Evolutionary conservation across 495 filamentous ascomycete species (phyloP).

Genomic region (Cladorrhinum samala): DNA sequence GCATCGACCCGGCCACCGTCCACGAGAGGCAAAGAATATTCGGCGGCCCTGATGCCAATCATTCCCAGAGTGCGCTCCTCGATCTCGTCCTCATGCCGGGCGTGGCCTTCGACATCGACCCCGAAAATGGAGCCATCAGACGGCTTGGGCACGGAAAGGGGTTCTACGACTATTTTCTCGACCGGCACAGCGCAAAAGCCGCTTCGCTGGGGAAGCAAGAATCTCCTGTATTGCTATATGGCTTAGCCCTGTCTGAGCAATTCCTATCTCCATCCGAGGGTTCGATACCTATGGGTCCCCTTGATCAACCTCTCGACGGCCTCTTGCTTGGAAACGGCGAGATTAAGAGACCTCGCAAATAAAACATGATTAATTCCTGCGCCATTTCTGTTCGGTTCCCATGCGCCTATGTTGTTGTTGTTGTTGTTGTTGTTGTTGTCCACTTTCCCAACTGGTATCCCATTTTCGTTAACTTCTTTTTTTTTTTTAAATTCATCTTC

Average conservation of each 20-base stretch:
- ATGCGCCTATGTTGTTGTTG: conserved; percentile 6
- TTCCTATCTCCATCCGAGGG: conserved; percentile 50
- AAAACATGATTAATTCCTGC: conserved; percentile 14
- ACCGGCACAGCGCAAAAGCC: conserved; percentile 54
- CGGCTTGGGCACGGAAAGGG: conserved; percentile 92
- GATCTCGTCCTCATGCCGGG: conserved; percentile 91
- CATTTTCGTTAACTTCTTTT: conserved; percentile 7
- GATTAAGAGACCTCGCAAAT: conserved; percentile 26
- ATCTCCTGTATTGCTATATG: conserved; percentile 58
- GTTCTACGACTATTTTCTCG: conserved; percentile 91
- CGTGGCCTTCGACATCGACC: conserved; percentile 74
- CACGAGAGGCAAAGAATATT: conserved; percentile 61
- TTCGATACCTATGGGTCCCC: conserved; percentile 34
- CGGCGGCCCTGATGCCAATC: conserved; percentile 44
- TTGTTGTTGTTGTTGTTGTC: conserved; percentile 11
- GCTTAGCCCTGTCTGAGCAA: conserved; percentile 84
- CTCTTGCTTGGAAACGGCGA: conserved; percentile 42
- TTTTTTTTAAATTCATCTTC: not conserved
- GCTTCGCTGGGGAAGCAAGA: conserved; percentile 35
- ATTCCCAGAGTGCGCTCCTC: conserved; percentile 46
- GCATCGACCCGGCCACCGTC: conserved; percentile 57
- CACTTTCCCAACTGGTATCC: conserved; percentile 17
- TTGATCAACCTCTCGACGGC: conserved; percentile 43
- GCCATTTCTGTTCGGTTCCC: conserved; percentile 2
- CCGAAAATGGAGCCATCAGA: conserved; percentile 45